Evolutionary conservation across 23 red algal genomes (phyloP).

Genomic region (Agarophyton chilense): DNA sequence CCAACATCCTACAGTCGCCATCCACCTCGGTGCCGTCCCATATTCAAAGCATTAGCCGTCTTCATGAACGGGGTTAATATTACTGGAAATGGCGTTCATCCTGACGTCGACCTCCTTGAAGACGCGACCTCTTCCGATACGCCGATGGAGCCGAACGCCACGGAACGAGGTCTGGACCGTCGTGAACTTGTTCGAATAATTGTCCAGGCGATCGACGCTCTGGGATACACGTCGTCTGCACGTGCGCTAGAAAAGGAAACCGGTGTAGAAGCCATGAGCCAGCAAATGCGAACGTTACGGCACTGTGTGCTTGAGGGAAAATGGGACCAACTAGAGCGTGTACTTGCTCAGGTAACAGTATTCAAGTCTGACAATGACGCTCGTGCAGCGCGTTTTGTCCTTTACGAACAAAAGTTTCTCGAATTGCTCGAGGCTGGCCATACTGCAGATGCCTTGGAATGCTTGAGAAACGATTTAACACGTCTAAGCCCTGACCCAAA

Average conservation of each 20-base stretch:
- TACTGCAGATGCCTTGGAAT: constrained; percentile 58
- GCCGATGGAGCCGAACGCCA: constrained; percentile 23
- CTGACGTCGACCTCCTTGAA: constrained; percentile 12
- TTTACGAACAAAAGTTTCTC: constrained; percentile 72
- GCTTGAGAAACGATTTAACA: constrained; percentile 67
- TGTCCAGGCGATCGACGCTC: constrained; percentile 75
- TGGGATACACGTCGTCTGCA: constrained; percentile 68
- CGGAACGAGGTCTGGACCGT: constrained; percentile 58
- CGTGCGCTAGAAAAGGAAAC: constrained; percentile 72
- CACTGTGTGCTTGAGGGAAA: constrained; percentile 63
- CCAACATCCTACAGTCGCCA: background rate
- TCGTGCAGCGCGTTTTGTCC: constrained; percentile 65
- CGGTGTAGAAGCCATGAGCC: constrained; percentile 55
- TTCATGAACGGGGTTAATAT: constrained; percentile 28
- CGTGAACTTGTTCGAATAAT: constrained; percentile 79
- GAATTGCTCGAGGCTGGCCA: constrained; percentile 82
- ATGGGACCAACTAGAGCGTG: constrained; percentile 65
- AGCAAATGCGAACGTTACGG: constrained; percentile 55
- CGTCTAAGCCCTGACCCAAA: constrained; percentile 56
- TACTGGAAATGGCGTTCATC: constrained; percentile 42
- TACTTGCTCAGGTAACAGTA: constrained; percentile 42
- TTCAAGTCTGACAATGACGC: constrained; percentile 68
- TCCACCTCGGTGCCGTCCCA: background rate
- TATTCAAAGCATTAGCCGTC: background rate
- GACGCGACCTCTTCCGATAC: constrained; percentile 52